phyloP scores from a whole-genome alignment of 75 land plant species.

The Isoetes taiwanensis region DNA sequence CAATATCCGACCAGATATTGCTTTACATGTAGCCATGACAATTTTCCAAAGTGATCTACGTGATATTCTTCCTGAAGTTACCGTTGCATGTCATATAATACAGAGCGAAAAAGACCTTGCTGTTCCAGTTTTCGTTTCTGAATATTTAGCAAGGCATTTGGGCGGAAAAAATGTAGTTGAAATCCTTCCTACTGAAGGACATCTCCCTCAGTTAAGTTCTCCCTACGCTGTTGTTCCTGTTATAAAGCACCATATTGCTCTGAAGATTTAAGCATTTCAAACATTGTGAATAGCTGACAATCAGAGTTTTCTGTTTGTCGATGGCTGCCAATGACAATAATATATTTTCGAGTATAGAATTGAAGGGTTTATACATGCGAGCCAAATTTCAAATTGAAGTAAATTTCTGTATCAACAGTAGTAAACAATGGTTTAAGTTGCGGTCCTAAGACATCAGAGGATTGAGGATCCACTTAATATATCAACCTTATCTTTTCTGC shows the following conservation, averaged over 20 bases:
- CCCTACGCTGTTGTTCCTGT: conserved; percentile 66
- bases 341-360: too few species aligned
- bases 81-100: conserved; percentile 75
- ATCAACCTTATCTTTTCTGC: too few species aligned
- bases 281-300: too few species aligned
- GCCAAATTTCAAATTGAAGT: too few species aligned
- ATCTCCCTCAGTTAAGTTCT: conserved; percentile 80
- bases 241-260: conserved; percentile 37
- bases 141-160: conserved; percentile 50
- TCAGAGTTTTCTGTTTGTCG: too few species aligned
- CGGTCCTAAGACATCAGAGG: too few species aligned
- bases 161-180: conserved; percentile 70
- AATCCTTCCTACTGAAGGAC: conserved; percentile 69
- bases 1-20: conserved; percentile 85
- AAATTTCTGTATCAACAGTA: too few species aligned
- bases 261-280: neutral
- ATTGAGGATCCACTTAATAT: too few species aligned
- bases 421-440: too few species aligned
- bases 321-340: too few species aligned
- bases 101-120: conserved; percentile 84
- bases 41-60: conserved; percentile 70
- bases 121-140: conserved; percentile 69
- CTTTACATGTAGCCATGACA: conserved; percentile 45
- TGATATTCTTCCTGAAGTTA: conserved; percentile 36
- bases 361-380: too few species aligned